These are phyloP conservation scores for Asterochloris sp. DNA, from an alignment of 139 green algal species.

Conservation along the genomic window DNA sequence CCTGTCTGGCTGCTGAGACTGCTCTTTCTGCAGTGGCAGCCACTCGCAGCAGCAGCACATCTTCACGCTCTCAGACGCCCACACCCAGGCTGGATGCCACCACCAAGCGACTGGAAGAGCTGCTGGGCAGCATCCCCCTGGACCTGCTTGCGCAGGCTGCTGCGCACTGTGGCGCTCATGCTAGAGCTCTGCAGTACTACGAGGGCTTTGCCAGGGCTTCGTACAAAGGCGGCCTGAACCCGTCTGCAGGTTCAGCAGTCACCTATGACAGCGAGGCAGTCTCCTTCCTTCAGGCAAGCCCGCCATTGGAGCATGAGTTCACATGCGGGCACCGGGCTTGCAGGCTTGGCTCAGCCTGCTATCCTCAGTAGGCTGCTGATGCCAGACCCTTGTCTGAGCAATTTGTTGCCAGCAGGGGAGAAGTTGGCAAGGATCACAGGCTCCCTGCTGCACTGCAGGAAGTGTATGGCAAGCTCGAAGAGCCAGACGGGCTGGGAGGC, in stretches of 20 bases:
- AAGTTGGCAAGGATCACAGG: too few species aligned
- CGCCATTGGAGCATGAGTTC: not conserved
- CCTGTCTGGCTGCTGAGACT: not conserved
- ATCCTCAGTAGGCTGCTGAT: too few species aligned
- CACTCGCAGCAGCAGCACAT: not conserved
- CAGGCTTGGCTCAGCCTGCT: too few species aligned
- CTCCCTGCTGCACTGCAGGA: conserved; percentile 38
- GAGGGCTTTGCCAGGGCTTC: conserved; percentile 70
- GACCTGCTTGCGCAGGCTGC: conserved; percentile 60
- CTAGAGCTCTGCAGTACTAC: conserved; percentile 83
- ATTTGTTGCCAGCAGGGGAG: not conserved
- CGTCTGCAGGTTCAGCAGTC: conserved; percentile 34
- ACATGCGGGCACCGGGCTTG: not conserved
- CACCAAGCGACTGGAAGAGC: conserved; percentile 29
- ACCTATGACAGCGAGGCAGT: conserved; percentile 69
- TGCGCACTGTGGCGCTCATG: conserved; percentile 63
- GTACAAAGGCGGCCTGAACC: conserved; percentile 72
- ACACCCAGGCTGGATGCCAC: not conserved
- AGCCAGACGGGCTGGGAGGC: conserved; percentile 85
- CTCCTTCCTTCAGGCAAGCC: conserved; percentile 64
- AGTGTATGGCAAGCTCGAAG: conserved; percentile 86
- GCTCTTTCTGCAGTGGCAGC: too few species aligned
- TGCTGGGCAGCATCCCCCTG: conserved; percentile 62
- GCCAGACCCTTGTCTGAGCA: not conserved
- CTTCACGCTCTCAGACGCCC: not conserved